These are phyloP conservation scores for Aristolochia californica DNA, from an alignment of 164 flowering plant species.

Conservation along the genomic window DNA sequence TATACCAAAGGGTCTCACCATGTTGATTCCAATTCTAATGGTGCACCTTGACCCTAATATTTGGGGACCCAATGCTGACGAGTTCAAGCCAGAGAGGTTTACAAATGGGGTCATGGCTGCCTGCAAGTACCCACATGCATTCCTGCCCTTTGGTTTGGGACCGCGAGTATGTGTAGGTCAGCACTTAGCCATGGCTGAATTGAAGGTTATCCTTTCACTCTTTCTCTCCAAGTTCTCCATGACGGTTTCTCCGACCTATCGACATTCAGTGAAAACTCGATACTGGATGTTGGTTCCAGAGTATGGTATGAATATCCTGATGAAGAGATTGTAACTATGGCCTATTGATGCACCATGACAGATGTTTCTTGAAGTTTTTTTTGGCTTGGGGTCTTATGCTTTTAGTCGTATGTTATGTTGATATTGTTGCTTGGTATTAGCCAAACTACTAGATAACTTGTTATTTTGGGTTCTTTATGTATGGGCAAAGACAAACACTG, in stretches of 20 bases:
- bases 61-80: slow-evolving; percentile 10
- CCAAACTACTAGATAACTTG: too few relatives aligned
- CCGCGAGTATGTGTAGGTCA: slow-evolving; percentile 1
- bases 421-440: too few relatives aligned
- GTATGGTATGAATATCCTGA: slow-evolving; percentile 11
- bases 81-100: slow-evolving; percentile 12
- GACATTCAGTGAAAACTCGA: slow-evolving; percentile 7
- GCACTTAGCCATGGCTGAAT: neutral
- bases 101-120: slow-evolving; percentile 3
- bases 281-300: slow-evolving; percentile 4
- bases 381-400: too few relatives aligned
- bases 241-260: slow-evolving; percentile 12
- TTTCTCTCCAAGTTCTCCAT: slow-evolving; percentile 7
- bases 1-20: neutral
- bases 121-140: slow-evolving; percentile 7
- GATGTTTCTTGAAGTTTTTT: too few relatives aligned
- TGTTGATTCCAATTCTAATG: neutral
- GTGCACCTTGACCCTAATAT: slow-evolving; percentile 6
- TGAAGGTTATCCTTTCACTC: slow-evolving; percentile 3
- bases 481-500: too few relatives aligned
- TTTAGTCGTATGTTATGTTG: too few relatives aligned
- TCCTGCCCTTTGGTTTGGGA: slow-evolving; percentile 8
- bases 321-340: neutral
- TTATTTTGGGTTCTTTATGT: too few relatives aligned
- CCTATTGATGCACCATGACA: too few relatives aligned